Evolutionary conservation across 257 asterid genomes (phyloP), one percentile per base, ranked within the genome.

Genomic region (Solanum sparsipilum): DNA sequence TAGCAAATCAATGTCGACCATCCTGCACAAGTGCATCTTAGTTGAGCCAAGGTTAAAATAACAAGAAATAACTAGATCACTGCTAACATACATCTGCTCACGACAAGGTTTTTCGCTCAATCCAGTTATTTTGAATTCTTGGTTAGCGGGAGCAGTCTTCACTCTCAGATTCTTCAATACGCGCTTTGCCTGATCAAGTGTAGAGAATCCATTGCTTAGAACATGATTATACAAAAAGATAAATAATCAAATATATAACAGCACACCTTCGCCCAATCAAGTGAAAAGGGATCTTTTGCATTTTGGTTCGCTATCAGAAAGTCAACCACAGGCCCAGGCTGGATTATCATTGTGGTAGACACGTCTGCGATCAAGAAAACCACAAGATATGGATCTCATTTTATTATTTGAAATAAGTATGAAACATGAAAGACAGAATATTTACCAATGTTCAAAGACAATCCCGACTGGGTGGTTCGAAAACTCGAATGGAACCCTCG

Each of bases 401-500:
- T 72, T 36, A 65, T 71, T 36, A 65, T 76, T 16, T 21, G 34
- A 78, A 7, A 39, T 5, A 70, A 71, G 29, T 21, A 27, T 25
- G 29, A 11, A 48, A 81, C 68, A 5, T 25, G 38, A 81, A 81
- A 81, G 20, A 38, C 1, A 46, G 41, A 79, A 81, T 81, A 29
- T 76, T 46, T 90, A 96, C 99, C 99, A 58, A 97, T 95, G 90
- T 97, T 96, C 87, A 97, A 87, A 23, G 99, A 94, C 85, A 97
- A 83, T 87, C 99, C 98, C 75, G 95, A 94, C 89, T 94, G 99
- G 13, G 97, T 88, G 52, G 99, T 91, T 75, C 98, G 90, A 88
- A 97, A 97, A 90, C 99, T 97, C 1, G 98, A 93, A 88, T 96
- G 98, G 88, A 96, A 95, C 29, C 99, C 99, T 44, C 98, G 94